Base-by-base conservation (phyloP, 345 rosid genomes). In the Lepidium sativum region DNA sequence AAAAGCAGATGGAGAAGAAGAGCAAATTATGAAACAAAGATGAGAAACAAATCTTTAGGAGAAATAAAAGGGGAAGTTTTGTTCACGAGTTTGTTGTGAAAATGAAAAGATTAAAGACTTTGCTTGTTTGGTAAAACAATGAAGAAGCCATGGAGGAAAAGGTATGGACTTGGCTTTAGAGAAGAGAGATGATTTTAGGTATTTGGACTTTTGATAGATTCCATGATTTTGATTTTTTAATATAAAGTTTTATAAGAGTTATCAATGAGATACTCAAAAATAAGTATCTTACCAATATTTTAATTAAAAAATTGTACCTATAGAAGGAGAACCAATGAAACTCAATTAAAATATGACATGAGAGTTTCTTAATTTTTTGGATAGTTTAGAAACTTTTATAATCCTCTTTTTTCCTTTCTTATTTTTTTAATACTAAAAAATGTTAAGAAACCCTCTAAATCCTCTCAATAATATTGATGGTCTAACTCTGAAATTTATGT, bases 201-300 rank as follows among this genome's bases (percentile, higher is more conserved):
- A 53, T 73, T 66, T 59, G 72, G 77, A 73, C 60, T 71, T 25
- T 71, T 72, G 72, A 72, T 66, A 65, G 70, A 72, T 66, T 72
- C 67, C 68, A 73, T 66, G 68, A 52, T 59, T 66, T 37, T 33
- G 16, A 49, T 49, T 71, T 71, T 16, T 64, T 47, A 57, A 32
- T 27, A 12, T 29, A 58, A 9, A 18, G 40, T 39, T 20, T 49
- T 21, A 11, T 34, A 21, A 6, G n/a, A n/a, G n/a, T n/a, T n/a
- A n/a, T n/a, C n/a, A n/a, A n/a, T n/a, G n/a, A n/a, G n/a, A n/a
- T n/a, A n/a, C n/a, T n/a, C n/a, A n/a, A n/a, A n/a, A n/a, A n/a
- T n/a, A n/a, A n/a, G n/a, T n/a, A n/a, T n/a, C n/a, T n/a, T n/a
- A n/a, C n/a, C n/a, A n/a, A n/a, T n/a, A n/a, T n/a, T n/a, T n/a